phyloP scores from a whole-genome alignment of 2,329 filamentous ascomycete species.

The Paecilomyces variotii region DNA sequence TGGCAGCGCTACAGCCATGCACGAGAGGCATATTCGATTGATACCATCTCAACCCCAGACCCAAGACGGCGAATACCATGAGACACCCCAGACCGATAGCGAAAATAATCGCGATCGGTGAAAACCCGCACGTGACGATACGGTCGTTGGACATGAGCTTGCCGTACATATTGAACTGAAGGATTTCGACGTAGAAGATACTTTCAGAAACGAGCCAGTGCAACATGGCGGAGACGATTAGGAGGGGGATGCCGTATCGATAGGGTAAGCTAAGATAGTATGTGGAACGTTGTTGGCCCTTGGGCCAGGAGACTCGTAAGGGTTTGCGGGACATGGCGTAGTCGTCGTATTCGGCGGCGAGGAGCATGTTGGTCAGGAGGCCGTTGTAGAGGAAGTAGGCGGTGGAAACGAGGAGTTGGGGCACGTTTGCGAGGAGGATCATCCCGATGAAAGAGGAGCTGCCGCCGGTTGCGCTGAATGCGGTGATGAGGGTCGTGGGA shows the following conservation, averaged over 20 bases:
- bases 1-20: neutral
- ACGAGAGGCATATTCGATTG: neutral
- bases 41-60: neutral
- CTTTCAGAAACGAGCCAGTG: constrained; percentile 43
- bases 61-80: neutral
- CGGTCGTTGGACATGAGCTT: neutral
- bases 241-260: constrained; percentile 33
- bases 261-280: constrained; percentile 40
- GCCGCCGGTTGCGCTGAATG: neutral
- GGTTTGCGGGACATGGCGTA: constrained; percentile 29
- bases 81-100: neutral
- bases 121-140: neutral
- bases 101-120: neutral
- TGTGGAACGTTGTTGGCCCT: constrained; percentile 33
- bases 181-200: constrained; percentile 22
- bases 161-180: neutral
- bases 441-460: constrained; percentile 1
- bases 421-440: constrained; percentile 21
- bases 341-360: constrained; percentile 40
- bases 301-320: constrained; percentile 36
- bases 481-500: neutral
- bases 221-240: constrained; percentile 23
- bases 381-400: constrained; percentile 26
- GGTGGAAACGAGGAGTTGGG: constrained; percentile 23
- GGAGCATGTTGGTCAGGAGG: constrained; percentile 37